Evolutionary conservation across 768 basidiomycete species (phyloP).

Genomic region (Tremella mesenterica): DNA sequence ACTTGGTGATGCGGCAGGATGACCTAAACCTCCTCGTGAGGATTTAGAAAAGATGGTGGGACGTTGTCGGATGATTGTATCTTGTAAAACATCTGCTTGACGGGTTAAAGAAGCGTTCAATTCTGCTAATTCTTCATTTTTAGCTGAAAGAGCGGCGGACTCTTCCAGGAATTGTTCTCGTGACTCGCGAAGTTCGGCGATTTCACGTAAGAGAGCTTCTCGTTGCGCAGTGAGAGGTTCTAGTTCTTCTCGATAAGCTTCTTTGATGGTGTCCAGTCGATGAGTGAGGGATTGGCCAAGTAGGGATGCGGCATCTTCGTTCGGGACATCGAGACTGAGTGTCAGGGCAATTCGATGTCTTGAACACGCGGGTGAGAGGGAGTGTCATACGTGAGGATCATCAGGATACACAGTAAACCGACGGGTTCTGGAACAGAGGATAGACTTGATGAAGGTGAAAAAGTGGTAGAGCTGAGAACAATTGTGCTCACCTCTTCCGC

Average conservation of each 20-base stretch:
- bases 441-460: background rate
- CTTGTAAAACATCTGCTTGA: constrained; percentile 56
- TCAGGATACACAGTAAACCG: no score
- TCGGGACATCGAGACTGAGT: constrained; percentile 5
- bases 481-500: constrained; percentile 54
- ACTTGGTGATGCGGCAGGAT: constrained; percentile 39
- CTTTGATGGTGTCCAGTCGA: constrained; percentile 77
- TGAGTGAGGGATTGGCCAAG: constrained; percentile 64
- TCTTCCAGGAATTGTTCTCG: constrained; percentile 85
- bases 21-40: constrained; percentile 10
- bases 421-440: no score
- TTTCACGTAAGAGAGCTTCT: constrained; percentile 68
- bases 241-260: constrained; percentile 78
- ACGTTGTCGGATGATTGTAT: constrained; percentile 23
- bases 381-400: no score
- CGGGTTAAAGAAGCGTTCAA: constrained; percentile 73
- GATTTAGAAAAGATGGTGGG: constrained; percentile 22
- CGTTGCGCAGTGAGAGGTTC: constrained; percentile 72
- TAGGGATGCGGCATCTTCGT: constrained; percentile 22
- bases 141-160: constrained; percentile 75
- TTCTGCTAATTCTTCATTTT: constrained; percentile 87
- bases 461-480: no score
- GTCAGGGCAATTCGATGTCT: background rate
- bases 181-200: constrained; percentile 73
- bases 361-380: no score